These are phyloP conservation scores for Sparassis latifolia DNA, from an alignment of 1,284 basidiomycete genomes.

Conservation along the genomic window DNA sequence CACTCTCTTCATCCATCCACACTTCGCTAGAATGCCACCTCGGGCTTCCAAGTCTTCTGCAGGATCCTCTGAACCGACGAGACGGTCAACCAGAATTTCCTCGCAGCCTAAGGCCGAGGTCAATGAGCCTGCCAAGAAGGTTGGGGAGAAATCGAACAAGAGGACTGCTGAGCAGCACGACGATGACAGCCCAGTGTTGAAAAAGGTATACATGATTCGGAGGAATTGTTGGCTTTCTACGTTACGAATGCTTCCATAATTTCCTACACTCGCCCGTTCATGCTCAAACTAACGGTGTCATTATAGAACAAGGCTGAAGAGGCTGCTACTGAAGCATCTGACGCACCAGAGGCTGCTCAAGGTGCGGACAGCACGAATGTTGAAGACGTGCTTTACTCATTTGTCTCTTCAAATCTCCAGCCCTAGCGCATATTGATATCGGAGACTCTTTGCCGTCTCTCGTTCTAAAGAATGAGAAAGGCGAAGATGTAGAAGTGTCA, in stretches of 20 bases:
- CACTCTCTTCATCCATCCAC: neutral
- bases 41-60: conserved; percentile 14
- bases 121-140: conserved; percentile 14
- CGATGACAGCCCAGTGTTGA: conserved; percentile 18
- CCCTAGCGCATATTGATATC: conserved; percentile 46
- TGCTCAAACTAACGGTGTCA: neutral
- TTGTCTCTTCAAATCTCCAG: conserved; percentile 1
- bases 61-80: conserved; percentile 16
- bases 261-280: neutral
- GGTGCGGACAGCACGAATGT: neutral
- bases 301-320: conserved; percentile 18
- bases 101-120: conserved; percentile 24
- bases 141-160: conserved; percentile 19
- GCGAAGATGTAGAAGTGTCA: conserved; percentile 61
- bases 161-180: conserved; percentile 17
- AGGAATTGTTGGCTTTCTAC: neutral
- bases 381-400: neutral
- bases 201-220: conserved; percentile 17
- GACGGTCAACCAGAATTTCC: conserved; percentile 24
- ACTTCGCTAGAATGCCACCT: conserved; percentile 10
- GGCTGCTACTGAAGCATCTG: conserved; percentile 10
- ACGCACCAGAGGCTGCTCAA: conserved; percentile 3
- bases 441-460: conserved; percentile 77
- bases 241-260: neutral
- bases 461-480: conserved; percentile 74